A percentile compares a stretch with the other conserved stretches of the same genome.
Conservation (phyloP, 2,329 filamentous ascomycete species). For the Sordariomycetes sp. region DNA sequence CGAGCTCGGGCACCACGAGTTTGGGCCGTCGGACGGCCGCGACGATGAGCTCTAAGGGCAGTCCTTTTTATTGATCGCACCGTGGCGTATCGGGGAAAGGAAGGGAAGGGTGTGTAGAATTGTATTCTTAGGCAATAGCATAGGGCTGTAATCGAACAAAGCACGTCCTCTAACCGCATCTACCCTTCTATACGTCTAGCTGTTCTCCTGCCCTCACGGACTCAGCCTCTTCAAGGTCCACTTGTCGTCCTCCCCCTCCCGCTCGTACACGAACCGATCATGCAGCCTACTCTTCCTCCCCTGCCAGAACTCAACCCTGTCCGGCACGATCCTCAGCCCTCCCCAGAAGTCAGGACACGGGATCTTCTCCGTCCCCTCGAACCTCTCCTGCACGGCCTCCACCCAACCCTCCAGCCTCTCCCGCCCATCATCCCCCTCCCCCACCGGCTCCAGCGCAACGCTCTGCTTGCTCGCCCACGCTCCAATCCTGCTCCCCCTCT, state of each 20-base stretch:
- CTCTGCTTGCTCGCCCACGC: constrained; percentile 93
- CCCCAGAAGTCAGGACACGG: constrained; percentile 94
- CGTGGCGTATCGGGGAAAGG: not conserved
- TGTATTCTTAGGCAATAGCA: not conserved
- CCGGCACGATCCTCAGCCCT: constrained; percentile 72
- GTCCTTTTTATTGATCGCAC: not conserved
- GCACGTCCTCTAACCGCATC: not conserved
- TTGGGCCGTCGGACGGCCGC: constrained; percentile 18
- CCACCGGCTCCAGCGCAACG: constrained; percentile 45
- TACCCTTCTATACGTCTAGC: not conserved
- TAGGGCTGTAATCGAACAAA: not conserved
- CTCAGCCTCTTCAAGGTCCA: constrained; percentile 66
- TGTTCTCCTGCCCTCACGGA: constrained; percentile 33
- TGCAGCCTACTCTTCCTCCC: constrained; percentile 81
- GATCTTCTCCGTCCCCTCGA: constrained; percentile 64
- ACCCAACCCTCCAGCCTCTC: constrained; percentile 67
- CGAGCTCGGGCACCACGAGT: constrained; percentile 51
- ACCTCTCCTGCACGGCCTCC: constrained; percentile 59
- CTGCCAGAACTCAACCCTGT: constrained; percentile 92
- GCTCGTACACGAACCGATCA: constrained; percentile 73
- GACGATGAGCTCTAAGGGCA: constrained; percentile 16
- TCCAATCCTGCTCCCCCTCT: constrained; percentile 71
- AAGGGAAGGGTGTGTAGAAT: not conserved
- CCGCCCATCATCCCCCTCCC: constrained; percentile 47
- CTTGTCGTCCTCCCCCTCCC: constrained; percentile 18